Evolutionary conservation across 768 basidiomycete species (phyloP), one percentile per base, ranked within the genome.

Genomic region (Aureoboletus auriporus): DNA sequence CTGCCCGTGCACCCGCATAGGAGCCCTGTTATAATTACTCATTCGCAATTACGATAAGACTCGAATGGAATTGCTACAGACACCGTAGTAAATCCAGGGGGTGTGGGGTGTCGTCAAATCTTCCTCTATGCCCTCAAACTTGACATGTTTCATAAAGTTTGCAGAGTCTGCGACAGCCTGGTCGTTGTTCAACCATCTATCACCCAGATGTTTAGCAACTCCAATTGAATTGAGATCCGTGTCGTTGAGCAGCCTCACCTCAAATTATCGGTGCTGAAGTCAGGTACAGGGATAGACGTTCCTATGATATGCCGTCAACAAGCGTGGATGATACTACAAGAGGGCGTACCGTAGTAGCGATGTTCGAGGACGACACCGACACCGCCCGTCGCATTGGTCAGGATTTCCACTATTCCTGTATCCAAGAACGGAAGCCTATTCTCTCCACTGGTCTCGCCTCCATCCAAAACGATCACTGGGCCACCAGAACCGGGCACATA

Each of bases 51-150:
- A 17, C 14, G n/a, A 39, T 8, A 44, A 28, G 33, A n/a, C 26
- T 17, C 11, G 33, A 1, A 20, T 16, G 39, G 44, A 50, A 23
- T 44, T 20, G 52, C 57, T 14, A 51, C 80, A 36, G 64, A 91
- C 93, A 12, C 95, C 95, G 59, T 95, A 95, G 64, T 95, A 93
- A 47, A 93, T 91, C 90, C 90, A 93, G 8, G 89, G 88, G 1
- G 84, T 84, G 27, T 69, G 71, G 14, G 86, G 80, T 10, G 89
- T 78, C 14, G 84, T 86, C 54, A 91, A 58, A 59, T 88, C 78
- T 58, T 85, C 83, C 2, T 76, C 68, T 42, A 93, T 79, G 1
- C 82, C 86, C 7, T 75, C 67, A 56, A 94, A 86, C 58, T 83
- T 78, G 63, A 95, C 80, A 51, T 84, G 79, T 7, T 77, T 71